Evolutionary conservation across 148 eudicot species (phyloP).

Genomic region (Cornus florida): DNA sequence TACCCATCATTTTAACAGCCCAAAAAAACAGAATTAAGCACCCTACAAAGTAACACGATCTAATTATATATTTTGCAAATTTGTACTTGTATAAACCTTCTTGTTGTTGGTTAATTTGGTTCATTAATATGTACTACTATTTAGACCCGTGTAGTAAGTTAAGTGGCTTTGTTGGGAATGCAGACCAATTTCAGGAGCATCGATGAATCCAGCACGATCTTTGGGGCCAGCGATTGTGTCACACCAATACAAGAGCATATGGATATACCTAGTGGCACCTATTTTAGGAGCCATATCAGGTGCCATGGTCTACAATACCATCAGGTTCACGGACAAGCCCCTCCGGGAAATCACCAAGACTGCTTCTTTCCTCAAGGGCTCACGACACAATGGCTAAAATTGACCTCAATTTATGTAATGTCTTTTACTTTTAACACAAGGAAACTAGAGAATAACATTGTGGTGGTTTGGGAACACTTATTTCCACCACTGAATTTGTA

Average conservation of each 20-base stretch:
- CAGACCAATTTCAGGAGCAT: slow-evolving; percentile 62
- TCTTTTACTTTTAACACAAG: too few species aligned
- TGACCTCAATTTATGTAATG: not conserved
- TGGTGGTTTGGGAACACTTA: not conserved
- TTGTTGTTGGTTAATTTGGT: too few species aligned
- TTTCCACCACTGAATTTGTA: not conserved
- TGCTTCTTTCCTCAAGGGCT: slow-evolving; percentile 35
- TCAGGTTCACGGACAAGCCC: slow-evolving; percentile 68
- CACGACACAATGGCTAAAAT: not conserved
- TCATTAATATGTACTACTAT: too few species aligned
- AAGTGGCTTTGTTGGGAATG: not conserved
- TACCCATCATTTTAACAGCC: too few species aligned
- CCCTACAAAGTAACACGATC: too few species aligned
- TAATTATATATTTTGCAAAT: too few species aligned
- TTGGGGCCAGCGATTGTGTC: slow-evolving; percentile 56
- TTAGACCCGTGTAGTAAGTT: too few species aligned
- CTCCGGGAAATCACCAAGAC: slow-evolving; percentile 51
- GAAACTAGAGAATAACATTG: not conserved
- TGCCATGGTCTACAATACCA: slow-evolving; percentile 70
- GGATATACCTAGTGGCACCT: slow-evolving; percentile 64
- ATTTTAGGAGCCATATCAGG: slow-evolving; percentile 57
- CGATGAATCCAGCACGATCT: slow-evolving; percentile 70
- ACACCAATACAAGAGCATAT: slow-evolving; percentile 37
- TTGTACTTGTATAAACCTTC: too few species aligned
- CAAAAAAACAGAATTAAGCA: too few species aligned